Conservation (phyloP, 2,329 filamentous ascomycete species). For the Sporothrix humicola region DNA sequence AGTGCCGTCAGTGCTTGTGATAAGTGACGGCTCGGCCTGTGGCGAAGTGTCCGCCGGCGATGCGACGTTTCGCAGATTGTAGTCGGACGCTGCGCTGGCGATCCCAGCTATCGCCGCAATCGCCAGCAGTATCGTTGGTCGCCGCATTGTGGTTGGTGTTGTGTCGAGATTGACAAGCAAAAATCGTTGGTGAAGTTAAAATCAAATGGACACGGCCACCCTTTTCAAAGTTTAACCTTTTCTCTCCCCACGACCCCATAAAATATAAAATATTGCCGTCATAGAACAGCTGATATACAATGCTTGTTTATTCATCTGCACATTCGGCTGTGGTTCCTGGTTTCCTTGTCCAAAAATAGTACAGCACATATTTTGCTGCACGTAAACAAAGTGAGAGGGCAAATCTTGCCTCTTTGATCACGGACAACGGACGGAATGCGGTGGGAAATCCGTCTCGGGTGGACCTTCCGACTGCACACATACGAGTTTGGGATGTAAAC, state of each 20-base stretch:
- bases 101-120: background rate
- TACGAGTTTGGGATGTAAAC: background rate
- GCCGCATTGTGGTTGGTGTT: background rate
- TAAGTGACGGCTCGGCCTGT: background rate
- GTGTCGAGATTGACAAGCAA: background rate
- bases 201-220: background rate
- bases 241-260: background rate
- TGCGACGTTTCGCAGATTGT: background rate
- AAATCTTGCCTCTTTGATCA: background rate
- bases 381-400: background rate
- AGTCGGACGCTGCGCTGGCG: background rate
- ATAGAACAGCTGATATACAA: background rate
- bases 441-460: background rate
- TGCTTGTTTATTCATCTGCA: background rate
- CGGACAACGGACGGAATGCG: background rate
- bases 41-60: background rate
- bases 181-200: no score
- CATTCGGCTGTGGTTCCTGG: background rate
- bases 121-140: background rate
- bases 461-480: background rate
- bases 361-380: background rate
- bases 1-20: slow-evolving; percentile 29
- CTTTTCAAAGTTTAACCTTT: no score
- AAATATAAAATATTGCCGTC: background rate
- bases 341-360: background rate